Base-by-base conservation (phyloP, 768 basidiomycete species). In the Auricularia sp. region DNA sequence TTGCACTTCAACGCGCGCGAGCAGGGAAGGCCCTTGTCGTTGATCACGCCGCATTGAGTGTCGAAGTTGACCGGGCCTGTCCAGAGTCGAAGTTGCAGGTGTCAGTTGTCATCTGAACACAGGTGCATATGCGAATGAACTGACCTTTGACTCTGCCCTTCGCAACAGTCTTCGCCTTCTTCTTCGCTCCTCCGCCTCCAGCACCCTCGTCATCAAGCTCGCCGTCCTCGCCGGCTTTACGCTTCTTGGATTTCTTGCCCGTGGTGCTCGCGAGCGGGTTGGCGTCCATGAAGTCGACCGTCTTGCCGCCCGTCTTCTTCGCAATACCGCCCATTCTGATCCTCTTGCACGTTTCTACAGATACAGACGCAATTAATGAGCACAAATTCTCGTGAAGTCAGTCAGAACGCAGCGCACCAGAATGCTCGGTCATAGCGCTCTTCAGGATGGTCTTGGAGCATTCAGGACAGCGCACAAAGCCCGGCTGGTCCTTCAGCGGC, bases 1-100 rank as follows among this genome's bases (percentile, higher is more conserved):
- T 99, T 99, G 79, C 96, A 99, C 0, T 96, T 98, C 43, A 99
- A 82, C 6, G 93, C 93, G 34, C 96, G 90, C 12, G 93, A 93
- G 72, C 96, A 99, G 0, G 92, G 93, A 6, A 93, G 77, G 54
- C 83, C 83, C 74, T 97, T 97, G 77, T 96, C 94, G 76, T 96
- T 98, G 73, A 97, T 96, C 43, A 98, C 96, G 61, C 96, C 94
- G 70, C 96, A 98, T 68, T 97, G 94, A 64, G 84, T 87, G 77
- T 97, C 92, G 67, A 87, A 85, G 75, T 98, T 89, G 61, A 96
- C 85, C 3, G 94, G 93, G 1, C 91, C 72, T 70, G 62, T 47
- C 33, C 66, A 10, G 21, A 51, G 7, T 10, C 43, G 43, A 44
- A 18, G 29, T 29, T 29, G 29, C 29, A 8, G 47, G 18, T 6